These are phyloP conservation scores for Metarhizium album DNA, from an alignment of 2,329 filamentous ascomycete genomes.

Conservation along the genomic window DNA sequence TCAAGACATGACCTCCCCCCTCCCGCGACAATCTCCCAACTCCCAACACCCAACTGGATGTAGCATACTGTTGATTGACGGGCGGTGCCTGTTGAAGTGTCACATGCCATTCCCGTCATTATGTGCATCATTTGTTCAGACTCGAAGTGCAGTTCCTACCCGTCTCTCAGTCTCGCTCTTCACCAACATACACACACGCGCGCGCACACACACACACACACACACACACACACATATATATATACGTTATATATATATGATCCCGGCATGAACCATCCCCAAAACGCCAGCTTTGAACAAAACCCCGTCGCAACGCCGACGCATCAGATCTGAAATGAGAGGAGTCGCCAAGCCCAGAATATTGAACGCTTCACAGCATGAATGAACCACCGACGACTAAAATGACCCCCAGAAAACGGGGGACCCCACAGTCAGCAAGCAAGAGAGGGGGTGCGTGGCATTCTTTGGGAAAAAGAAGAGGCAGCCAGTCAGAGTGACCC, in stretches of 20 bases:
- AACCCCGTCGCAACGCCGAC: neutral
- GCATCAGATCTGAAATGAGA: neutral
- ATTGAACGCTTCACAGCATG: neutral
- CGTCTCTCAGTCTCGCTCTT: neutral
- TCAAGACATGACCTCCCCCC: too few relatives aligned
- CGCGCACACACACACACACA: too few relatives aligned
- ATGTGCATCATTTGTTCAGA: neutral
- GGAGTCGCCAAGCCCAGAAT: neutral
- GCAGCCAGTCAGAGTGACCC: too few relatives aligned
- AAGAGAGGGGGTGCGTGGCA: neutral
- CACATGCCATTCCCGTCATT: too few relatives aligned
- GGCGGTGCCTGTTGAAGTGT: too few relatives aligned
- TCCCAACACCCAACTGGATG: too few relatives aligned
- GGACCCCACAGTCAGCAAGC: neutral
- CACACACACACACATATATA: too few relatives aligned
- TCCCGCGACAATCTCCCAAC: too few relatives aligned
- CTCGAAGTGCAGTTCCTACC: neutral
- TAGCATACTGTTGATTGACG: too few relatives aligned
- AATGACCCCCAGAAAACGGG: neutral
- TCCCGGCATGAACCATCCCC: neutral
- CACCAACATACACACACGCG: too few relatives aligned
- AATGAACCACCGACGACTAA: neutral
- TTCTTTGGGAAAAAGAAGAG: too few relatives aligned
- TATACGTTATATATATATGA: too few relatives aligned
- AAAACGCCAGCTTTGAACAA: neutral